phyloP scores from a whole-genome alignment of 2,329 filamentous ascomycete species.

The Beauveria asiatica region DNA sequence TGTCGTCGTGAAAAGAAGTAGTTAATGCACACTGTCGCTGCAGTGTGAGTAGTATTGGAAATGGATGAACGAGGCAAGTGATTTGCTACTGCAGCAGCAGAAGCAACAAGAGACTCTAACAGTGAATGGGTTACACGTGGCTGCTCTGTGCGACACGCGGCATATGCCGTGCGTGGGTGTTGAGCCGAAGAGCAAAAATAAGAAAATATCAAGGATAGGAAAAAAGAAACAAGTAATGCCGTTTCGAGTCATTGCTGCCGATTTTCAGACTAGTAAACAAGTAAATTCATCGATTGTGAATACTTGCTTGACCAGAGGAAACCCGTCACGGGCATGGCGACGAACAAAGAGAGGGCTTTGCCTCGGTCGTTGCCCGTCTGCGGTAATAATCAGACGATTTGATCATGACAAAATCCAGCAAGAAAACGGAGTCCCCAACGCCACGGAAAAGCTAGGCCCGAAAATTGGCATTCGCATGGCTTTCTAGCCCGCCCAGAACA shows the following conservation, averaged over 20 bases:
- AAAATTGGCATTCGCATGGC: background rate
- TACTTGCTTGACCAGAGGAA: background rate
- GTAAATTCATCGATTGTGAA: background rate
- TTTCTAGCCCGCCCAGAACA: background rate
- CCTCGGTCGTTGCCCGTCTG: background rate
- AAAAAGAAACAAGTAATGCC: too few relatives aligned
- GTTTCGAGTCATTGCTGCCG: too few relatives aligned
- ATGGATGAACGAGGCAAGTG: too few relatives aligned
- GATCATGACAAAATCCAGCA: background rate
- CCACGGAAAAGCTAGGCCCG: background rate
- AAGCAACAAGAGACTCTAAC: too few relatives aligned
- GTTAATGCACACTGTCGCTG: background rate
- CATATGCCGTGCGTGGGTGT: too few relatives aligned
- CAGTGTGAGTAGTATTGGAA: too few relatives aligned
- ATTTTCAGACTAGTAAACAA: too few relatives aligned
- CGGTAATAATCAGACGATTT: background rate
- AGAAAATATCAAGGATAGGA: too few relatives aligned
- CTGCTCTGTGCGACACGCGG: too few relatives aligned
- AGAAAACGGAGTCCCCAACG: background rate
- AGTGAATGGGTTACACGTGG: too few relatives aligned
- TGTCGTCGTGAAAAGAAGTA: background rate
- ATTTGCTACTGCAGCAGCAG: too few relatives aligned
- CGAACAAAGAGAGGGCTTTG: background rate
- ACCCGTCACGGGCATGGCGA: background rate
- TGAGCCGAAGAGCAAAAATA: too few relatives aligned